Base-by-base conservation (phyloP, 441 rosid genomes). In the Manihot esculenta region DNA sequence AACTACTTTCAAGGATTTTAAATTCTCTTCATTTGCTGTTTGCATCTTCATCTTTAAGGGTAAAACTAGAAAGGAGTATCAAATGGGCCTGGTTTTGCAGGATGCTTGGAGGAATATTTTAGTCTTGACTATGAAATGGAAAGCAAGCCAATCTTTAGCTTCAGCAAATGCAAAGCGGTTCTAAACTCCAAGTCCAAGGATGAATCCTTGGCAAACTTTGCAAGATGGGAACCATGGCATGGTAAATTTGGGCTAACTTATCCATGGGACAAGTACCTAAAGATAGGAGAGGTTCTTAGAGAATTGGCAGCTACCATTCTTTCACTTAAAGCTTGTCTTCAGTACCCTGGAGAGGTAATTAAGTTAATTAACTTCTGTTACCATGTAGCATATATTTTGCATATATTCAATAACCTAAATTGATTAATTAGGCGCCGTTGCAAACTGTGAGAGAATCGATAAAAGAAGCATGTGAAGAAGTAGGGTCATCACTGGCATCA, bases 141-240 rank as follows among this genome's bases (percentile, higher is more conserved):
- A 66, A 77, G 61, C 4, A 17, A 71, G 64, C 64, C 63, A 14
- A 59, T 57, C 15, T 61, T 48, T 35, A 62, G 59, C 56, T 75
- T 80, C 76, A 71, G 30, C 38, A 59, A 55, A 1, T 89, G 89
- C 78, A 81, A 80, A 77, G 59, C 81, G 3, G 73, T 85, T 24
- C 78, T 87, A 61, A 72, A 84, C 62, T 80, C 90, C 14, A 85
- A 84, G 74, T 60, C 86, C 27, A 89, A 83, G 79, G 90, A 89
- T 53, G 92, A 87, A 69, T 70, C 83, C 53, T 74, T 89, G 91
- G 85, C 74, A 56, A 82, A 77, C 75, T 87, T 87, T 71, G 95
- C 95, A 5, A 87, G 78, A 79, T 89, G 95, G 95, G 95, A 87
- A 77, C 94, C 94, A 15, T 83, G 89, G 88, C 94, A 89, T 59